Evolutionary conservation across 2,329 filamentous ascomycete genomes (phyloP).

Genomic region (Seiridium unicorne): DNA sequence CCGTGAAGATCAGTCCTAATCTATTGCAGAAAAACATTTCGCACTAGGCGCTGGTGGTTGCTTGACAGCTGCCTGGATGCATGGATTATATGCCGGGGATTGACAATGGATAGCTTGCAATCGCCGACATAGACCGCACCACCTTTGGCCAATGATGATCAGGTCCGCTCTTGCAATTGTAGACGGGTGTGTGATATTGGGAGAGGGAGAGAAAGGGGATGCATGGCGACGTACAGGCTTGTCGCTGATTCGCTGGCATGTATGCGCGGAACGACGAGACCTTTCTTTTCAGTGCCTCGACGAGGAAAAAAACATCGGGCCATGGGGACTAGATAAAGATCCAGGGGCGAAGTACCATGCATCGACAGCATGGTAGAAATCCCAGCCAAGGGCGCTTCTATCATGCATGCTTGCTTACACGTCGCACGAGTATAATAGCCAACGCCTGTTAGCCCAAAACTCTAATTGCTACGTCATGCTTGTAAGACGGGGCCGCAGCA

Average conservation of each 20-base stretch:
- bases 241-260: too few species aligned
- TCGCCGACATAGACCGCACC: background rate
- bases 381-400: background rate
- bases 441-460: background rate
- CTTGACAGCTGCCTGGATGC: background rate
- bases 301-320: background rate
- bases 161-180: background rate
- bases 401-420: background rate
- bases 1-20: background rate
- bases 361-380: background rate
- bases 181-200: background rate
- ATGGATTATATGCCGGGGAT: background rate
- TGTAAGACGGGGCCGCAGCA: background rate
- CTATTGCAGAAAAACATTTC: background rate
- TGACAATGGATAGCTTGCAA: background rate
- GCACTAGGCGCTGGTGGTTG: background rate
- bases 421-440: background rate
- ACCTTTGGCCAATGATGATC: background rate
- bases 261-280: background rate
- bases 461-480: slow-evolving; percentile 5
- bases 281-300: background rate
- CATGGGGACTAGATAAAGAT: background rate
- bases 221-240: too few species aligned
- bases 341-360: background rate
- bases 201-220: too few species aligned